A percentile compares a stretch with the other conserved stretches of the same genome.
Evolutionary conservation across 805 yeast genomes (phyloP).

Genomic region (Vanderwaltozyma tropicalis): DNA sequence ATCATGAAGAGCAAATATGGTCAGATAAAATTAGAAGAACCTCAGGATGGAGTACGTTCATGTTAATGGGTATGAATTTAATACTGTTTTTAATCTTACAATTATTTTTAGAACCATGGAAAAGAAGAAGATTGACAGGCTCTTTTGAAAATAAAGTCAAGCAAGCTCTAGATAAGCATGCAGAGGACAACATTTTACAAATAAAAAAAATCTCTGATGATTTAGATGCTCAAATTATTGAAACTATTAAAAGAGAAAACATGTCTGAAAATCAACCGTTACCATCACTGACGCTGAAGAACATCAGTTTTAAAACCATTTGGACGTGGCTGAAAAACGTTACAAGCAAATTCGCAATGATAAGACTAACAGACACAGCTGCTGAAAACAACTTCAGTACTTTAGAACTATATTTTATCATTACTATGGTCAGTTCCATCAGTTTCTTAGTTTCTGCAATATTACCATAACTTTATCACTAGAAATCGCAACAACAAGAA

Average conservation of each 20-base stretch:
- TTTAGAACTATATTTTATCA: not conserved
- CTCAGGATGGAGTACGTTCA: slow-evolving; percentile 94
- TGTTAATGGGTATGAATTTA: slow-evolving; percentile 79
- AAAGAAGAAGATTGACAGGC: slow-evolving; percentile 65
- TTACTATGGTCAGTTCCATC: not conserved
- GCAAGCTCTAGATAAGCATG: slow-evolving; percentile 33
- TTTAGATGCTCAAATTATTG: not conserved
- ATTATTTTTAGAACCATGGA: slow-evolving; percentile 89
- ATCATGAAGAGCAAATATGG: slow-evolving; percentile 97
- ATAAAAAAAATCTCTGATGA: too few species aligned
- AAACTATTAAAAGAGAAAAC: too few species aligned
- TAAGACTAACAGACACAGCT: not conserved
- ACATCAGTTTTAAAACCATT: too few species aligned
- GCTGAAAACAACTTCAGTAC: not conserved
- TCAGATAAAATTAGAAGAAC: slow-evolving; percentile 90
- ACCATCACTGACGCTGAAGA: too few species aligned
- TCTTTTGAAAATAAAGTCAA: slow-evolving; percentile 77
- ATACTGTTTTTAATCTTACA: slow-evolving; percentile 72
- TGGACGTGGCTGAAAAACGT: too few species aligned
- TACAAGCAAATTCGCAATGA: too few species aligned
- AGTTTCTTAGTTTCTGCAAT: not conserved
- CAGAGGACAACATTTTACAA: not conserved
- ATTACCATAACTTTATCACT: too few species aligned
- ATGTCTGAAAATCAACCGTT: too few species aligned
- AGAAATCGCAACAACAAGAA: too few species aligned